Percentiles rank a stretch among this genome's conserved stretches.
Evolutionary conservation across 805 yeast genomes (phyloP).

Genomic region (Metschnikowia bowlesiae): DNA sequence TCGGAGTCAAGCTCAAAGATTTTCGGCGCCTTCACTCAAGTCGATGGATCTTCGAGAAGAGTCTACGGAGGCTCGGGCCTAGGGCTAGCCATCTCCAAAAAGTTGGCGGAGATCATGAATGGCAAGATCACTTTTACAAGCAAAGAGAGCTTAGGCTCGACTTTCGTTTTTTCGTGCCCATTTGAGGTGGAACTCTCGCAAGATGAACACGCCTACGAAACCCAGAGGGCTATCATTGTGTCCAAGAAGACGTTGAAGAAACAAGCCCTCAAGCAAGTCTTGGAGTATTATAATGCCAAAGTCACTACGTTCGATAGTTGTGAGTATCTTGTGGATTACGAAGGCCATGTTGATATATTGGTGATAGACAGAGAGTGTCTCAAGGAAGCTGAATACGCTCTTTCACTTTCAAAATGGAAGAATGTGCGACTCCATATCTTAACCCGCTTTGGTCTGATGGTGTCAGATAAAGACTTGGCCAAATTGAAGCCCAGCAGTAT

Average conservation of each 20-base stretch:
- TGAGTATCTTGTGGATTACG: slow-evolving; percentile 10
- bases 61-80: slow-evolving; percentile 51
- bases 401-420: slow-evolving; percentile 4
- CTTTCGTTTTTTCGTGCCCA: slow-evolving; percentile 37
- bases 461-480: slow-evolving; percentile 19
- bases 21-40: slow-evolving; percentile 52
- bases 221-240: slow-evolving; percentile 27
- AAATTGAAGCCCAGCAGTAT: slow-evolving; percentile 19
- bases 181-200: slow-evolving; percentile 24
- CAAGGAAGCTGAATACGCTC: slow-evolving; percentile 1
- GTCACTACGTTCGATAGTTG: slow-evolving; percentile 21
- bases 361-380: slow-evolving; percentile 21
- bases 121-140: slow-evolving; percentile 45
- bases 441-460: slow-evolving; percentile 27
- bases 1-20: slow-evolving; percentile 40
- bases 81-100: slow-evolving; percentile 47
- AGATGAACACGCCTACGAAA: slow-evolving; percentile 7
- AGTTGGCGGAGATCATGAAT: slow-evolving; percentile 46
- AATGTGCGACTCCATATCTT: slow-evolving; percentile 20
- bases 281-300: slow-evolving; percentile 32
- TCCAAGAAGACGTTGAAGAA: slow-evolving; percentile 29
- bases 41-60: slow-evolving; percentile 50
- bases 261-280: slow-evolving; percentile 27
- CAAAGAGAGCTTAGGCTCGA: slow-evolving; percentile 43
- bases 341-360: slow-evolving; percentile 15